Conservation (phyloP, 805 yeast species). For the Nakazawaea sp. region DNA sequence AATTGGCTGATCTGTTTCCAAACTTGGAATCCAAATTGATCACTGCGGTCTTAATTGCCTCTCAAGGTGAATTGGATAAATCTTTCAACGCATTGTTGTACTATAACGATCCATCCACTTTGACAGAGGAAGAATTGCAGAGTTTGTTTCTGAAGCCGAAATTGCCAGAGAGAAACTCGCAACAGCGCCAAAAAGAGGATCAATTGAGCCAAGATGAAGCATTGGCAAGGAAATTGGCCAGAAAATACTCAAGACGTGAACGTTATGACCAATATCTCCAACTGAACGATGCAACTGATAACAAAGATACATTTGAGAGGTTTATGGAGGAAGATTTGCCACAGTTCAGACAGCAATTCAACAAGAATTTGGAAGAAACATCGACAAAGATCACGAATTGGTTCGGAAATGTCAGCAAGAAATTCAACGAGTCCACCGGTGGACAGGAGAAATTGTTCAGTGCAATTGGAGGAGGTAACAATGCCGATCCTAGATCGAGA, state of each 20-base stretch:
- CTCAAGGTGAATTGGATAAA: conserved; percentile 71
- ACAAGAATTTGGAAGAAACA: conserved; percentile 77
- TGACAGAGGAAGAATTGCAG: conserved; percentile 39
- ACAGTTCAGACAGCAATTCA: conserved; percentile 58
- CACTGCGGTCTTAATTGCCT: conserved; percentile 79
- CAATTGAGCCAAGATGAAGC: conserved; percentile 70
- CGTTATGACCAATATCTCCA: conserved; percentile 11
- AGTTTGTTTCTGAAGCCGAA: conserved; percentile 18
- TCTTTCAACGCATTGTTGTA: conserved; percentile 86
- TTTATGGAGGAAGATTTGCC: conserved; percentile 50
- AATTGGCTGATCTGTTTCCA: conserved; percentile 85
- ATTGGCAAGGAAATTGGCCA: conserved; percentile 75
- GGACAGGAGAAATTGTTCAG: conserved; percentile 21
- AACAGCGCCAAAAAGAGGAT: conserved; percentile 37
- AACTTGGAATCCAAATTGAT: conserved; percentile 60
- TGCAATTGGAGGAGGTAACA: conserved; percentile 20
- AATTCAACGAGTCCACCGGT: conserved; percentile 27
- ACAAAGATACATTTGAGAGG: conserved; percentile 46
- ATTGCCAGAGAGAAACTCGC: conserved; percentile 27
- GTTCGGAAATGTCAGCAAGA: conserved; percentile 64
- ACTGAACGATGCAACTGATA: conserved; percentile 27
- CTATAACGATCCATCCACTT: conserved; percentile 64
- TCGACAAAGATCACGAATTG: conserved; percentile 68
- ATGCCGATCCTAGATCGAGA: not conserved
- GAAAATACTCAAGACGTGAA: conserved; percentile 35